phyloP scores from a whole-genome alignment of 2,329 filamentous ascomycete species.

The Aspergillus phoenicis region DNA sequence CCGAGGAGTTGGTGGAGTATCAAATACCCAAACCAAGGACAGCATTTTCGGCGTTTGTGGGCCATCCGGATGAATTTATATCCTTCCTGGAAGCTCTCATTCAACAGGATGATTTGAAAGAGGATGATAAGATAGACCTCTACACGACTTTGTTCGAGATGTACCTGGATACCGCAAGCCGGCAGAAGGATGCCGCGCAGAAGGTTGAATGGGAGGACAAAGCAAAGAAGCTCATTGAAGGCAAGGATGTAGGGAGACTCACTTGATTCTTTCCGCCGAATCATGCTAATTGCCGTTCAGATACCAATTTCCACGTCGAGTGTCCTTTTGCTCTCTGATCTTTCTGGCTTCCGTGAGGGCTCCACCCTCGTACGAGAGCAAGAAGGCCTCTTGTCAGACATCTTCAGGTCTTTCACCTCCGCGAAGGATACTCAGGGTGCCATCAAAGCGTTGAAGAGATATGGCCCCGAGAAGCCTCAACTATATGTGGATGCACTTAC shows the following conservation, averaged over 20 bases:
- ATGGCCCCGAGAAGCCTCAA: conserved; percentile 86
- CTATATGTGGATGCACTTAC: conserved; percentile 89
- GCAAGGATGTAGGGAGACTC: conserved; percentile 60
- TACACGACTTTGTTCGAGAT: conserved; percentile 97
- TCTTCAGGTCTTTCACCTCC: conserved; percentile 93
- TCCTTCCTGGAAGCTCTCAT: conserved; percentile 88
- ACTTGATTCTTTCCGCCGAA: background rate
- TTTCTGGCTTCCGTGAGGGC: conserved; percentile 86
- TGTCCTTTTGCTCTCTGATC: conserved; percentile 85
- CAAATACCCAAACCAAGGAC: conserved; percentile 78
- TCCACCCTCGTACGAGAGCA: conserved; percentile 93
- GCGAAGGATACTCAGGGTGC: conserved; percentile 89
- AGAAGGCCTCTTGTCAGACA: conserved; percentile 87
- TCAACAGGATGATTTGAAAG: conserved; percentile 67
- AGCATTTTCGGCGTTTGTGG: conserved; percentile 95
- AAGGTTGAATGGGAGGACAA: conserved; percentile 85
- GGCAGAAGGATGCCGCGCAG: conserved; percentile 66
- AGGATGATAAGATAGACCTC: conserved; percentile 78
- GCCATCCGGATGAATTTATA: conserved; percentile 90
- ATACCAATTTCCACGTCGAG: conserved; percentile 90
- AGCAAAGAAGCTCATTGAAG: conserved; percentile 84
- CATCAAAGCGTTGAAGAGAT: conserved; percentile 86
- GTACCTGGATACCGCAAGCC: conserved; percentile 87
- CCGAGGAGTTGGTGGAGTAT: conserved; percentile 62
- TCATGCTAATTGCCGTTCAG: conserved; percentile 29